Percentiles rank a stretch among this genome's conserved stretches.
Conservation (phyloP, 176 grass and related monocot genomes). For the Dactylis glomerata region DNA sequence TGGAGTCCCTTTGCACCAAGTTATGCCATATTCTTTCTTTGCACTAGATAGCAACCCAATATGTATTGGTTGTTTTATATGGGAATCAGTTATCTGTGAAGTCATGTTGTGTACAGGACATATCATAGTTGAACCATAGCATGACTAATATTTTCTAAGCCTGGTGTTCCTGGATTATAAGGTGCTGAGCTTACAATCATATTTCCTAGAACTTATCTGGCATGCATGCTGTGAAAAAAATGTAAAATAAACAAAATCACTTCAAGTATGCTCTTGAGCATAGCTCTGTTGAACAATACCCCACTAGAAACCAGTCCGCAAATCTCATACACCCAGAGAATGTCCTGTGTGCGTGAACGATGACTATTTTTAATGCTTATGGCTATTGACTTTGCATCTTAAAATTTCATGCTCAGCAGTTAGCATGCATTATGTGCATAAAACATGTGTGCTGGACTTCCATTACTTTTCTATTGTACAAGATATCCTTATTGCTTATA, state of each 20-base stretch:
- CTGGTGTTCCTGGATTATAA: background rate
- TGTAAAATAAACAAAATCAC: background rate
- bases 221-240: background rate
- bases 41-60: background rate
- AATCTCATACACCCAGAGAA: background rate
- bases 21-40: background rate
- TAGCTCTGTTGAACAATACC: background rate
- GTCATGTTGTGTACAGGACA: background rate
- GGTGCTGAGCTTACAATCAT: background rate
- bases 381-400: constrained; percentile 9
- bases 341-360: background rate
- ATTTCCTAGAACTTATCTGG: background rate
- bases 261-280: background rate
- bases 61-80: constrained; percentile 1
- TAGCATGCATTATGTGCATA: background rate
- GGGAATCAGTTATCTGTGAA: background rate
- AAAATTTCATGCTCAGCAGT: constrained; percentile 8
- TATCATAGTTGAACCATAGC: background rate
- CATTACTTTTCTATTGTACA: background rate
- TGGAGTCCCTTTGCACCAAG: background rate
- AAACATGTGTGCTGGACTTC: background rate
- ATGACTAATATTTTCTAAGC: background rate
- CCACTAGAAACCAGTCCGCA: background rate
- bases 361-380: background rate
- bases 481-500: background rate